phyloP scores from a whole-genome alignment of 257 asterid genomes.

The Orobanche coerulescens region DNA sequence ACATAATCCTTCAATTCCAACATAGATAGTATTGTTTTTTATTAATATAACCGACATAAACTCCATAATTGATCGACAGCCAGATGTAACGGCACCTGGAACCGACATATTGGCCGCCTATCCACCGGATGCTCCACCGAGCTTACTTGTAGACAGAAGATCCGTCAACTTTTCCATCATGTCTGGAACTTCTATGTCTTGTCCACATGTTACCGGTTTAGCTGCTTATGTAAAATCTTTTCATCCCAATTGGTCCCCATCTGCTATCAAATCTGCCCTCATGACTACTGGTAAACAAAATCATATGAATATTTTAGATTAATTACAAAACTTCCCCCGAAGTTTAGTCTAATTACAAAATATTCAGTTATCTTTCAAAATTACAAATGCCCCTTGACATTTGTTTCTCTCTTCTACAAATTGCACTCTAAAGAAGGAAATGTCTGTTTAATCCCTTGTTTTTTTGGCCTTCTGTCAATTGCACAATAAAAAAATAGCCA shows the following conservation, averaged over 20 bases:
- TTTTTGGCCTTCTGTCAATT: too few relatives aligned
- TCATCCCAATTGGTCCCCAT: conserved; percentile 21
- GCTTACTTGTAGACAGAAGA: neutral
- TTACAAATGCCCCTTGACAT: too few relatives aligned
- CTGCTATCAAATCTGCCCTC: conserved; percentile 25
- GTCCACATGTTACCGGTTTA: conserved; percentile 25
- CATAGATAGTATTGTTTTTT: too few relatives aligned
- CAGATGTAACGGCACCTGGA: conserved; percentile 7
- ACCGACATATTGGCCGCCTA: conserved; percentile 12
- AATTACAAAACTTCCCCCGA: neutral
- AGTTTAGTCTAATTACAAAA: neutral
- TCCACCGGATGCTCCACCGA: conserved; percentile 12
- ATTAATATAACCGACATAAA: neutral
- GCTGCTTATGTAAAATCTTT: conserved; percentile 26
- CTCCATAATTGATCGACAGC: conserved; percentile 1
- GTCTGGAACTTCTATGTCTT: conserved; percentile 28
- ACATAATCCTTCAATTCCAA: too few relatives aligned
- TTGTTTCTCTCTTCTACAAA: too few relatives aligned
- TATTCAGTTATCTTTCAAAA: too few relatives aligned
- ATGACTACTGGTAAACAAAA: conserved; percentile 20
- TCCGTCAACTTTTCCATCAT: conserved; percentile 9
- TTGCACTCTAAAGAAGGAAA: too few relatives aligned
- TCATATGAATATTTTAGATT: neutral
- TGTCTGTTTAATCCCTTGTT: too few relatives aligned
- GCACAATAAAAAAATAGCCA: too few relatives aligned